These are phyloP conservation scores for Epithele typhae DNA, from an alignment of 768 basidiomycete species.

Conservation along the genomic window DNA sequence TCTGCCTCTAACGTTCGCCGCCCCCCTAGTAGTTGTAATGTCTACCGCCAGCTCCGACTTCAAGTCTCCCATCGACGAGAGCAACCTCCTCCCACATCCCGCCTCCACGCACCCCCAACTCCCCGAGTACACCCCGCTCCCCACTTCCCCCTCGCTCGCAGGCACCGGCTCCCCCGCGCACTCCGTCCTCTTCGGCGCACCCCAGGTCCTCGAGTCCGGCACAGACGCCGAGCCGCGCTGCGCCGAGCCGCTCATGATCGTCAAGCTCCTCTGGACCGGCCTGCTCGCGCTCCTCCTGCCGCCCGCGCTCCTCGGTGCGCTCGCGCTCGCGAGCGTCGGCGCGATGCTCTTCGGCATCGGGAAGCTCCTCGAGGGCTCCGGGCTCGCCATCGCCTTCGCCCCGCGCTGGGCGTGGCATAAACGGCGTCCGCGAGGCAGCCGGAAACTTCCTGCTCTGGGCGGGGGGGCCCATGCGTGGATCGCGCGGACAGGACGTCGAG, in stretches of 20 bases:
- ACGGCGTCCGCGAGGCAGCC: no score
- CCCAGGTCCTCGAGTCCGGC: background rate
- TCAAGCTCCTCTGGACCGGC: constrained; percentile 3
- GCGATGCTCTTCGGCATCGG: constrained; percentile 8
- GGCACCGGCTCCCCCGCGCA: background rate
- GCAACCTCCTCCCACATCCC: no score
- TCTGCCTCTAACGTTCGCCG: no score
- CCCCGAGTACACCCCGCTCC: constrained; percentile 5
- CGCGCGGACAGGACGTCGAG: no score
- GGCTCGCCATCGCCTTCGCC: constrained; percentile 1
- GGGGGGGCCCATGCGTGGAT: no score
- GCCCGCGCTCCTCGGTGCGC: constrained; percentile 1
- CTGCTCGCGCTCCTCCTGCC: constrained; percentile 6
- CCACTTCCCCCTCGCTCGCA: background rate
- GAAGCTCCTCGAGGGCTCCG: constrained; percentile 9
- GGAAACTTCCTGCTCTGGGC: no score
- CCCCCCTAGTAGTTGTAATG: no score
- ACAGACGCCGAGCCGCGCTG: background rate
- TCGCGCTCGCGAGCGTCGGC: constrained; percentile 1
- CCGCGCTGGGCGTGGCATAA: no score
- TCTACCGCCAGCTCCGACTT: no score
- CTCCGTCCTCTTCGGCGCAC: background rate
- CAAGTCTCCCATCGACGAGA: no score
- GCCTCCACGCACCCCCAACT: background rate
- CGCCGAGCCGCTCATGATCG: constrained; percentile 3